Evolutionary conservation across 768 basidiomycete species (phyloP).

Genomic region (Psilocybe cubensis): DNA sequence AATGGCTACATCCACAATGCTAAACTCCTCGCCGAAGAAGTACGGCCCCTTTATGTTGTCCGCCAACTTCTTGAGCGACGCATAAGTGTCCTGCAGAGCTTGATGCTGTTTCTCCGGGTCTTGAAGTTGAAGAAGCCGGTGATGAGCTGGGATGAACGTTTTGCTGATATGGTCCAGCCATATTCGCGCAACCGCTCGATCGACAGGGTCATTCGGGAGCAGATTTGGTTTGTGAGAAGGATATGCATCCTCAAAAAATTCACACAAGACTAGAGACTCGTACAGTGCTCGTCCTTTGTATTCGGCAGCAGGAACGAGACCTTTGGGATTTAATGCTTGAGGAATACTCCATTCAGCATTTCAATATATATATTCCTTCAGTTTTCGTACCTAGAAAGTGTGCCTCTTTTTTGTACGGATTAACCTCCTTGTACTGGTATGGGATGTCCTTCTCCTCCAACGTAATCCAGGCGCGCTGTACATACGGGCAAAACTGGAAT

Average conservation of each 20-base stretch:
- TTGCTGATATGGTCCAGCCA: slow-evolving; percentile 62
- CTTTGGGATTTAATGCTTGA: slow-evolving; percentile 62
- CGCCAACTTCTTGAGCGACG: slow-evolving; percentile 33
- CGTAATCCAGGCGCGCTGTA: slow-evolving; percentile 66
- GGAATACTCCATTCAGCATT: slow-evolving; percentile 5
- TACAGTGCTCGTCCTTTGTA: slow-evolving; percentile 62
- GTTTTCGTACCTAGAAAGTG: slow-evolving; percentile 50
- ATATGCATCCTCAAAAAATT: slow-evolving; percentile 70
- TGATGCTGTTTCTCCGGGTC: slow-evolving; percentile 28
- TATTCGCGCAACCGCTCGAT: slow-evolving; percentile 54
- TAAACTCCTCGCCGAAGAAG: slow-evolving; percentile 58
- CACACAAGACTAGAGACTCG: slow-evolving; percentile 65
- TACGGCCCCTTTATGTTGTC: slow-evolving; percentile 49
- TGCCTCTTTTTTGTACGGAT: slow-evolving; percentile 71
- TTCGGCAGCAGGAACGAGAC: slow-evolving; percentile 61
- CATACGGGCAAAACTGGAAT: slow-evolving; percentile 58
- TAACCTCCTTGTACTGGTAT: slow-evolving; percentile 70
- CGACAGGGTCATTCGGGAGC: slow-evolving; percentile 55
- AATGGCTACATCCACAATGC: slow-evolving; percentile 54
- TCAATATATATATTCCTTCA: slow-evolving; percentile 21
- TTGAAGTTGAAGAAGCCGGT: slow-evolving; percentile 51
- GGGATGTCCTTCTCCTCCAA: slow-evolving; percentile 69
- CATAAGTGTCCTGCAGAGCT: slow-evolving; percentile 31
- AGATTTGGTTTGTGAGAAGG: slow-evolving; percentile 45
- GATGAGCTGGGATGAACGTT: slow-evolving; percentile 52